Conservation (phyloP, 176 grass and related monocot species). For the Alopecurus myosuroides region DNA sequence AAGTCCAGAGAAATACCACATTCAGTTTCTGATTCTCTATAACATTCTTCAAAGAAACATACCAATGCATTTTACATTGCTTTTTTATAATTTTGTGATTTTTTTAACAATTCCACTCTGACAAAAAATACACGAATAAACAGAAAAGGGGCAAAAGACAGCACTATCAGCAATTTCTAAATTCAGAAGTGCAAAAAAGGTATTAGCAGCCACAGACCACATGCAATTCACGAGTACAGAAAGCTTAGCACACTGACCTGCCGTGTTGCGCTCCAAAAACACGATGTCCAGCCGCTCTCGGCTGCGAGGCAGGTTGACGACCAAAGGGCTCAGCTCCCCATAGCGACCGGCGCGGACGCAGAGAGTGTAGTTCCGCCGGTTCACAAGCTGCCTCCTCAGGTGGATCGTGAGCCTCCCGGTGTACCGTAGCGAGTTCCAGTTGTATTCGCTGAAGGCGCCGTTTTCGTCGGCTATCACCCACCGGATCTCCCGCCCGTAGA, state of each 20-base stretch:
- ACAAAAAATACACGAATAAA: neutral
- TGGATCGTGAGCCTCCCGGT: neutral
- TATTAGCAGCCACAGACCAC: neutral
- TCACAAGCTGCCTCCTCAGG: neutral
- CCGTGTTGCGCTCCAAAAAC: neutral
- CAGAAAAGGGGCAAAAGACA: neutral
- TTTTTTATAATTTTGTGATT: neutral
- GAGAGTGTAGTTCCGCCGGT: neutral
- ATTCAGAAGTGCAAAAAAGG: neutral
- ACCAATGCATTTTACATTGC: neutral
- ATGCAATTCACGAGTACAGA: neutral
- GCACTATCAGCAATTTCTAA: neutral
- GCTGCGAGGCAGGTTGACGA: constrained; percentile 24
- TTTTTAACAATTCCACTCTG: neutral
- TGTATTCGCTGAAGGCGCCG: neutral
- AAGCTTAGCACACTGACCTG: constrained; percentile 1
- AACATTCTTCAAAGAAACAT: neutral
- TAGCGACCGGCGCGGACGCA: neutral
- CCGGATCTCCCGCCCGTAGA: constrained; percentile 13
- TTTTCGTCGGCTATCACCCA: neutral
- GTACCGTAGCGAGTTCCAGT: neutral
- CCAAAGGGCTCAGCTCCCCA: neutral
- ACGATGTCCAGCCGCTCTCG: neutral
- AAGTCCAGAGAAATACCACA: too few species aligned
- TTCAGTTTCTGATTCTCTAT: neutral